Base-by-base conservation (phyloP, 768 basidiomycete species). In the Ephemerocybe angulata region DNA sequence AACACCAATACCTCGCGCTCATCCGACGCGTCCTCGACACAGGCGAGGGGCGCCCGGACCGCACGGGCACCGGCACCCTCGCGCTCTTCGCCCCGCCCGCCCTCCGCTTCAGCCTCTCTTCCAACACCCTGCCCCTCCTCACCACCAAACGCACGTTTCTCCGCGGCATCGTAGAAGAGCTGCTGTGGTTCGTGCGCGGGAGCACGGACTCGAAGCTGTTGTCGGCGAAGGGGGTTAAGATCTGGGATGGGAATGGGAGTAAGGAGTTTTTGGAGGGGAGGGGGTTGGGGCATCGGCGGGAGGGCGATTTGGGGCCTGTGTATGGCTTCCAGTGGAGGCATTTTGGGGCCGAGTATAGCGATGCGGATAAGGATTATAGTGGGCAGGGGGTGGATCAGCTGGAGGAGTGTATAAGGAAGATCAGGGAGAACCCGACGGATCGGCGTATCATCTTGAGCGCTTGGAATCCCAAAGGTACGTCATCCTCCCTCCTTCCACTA, bases 281-380 rank as follows among this genome's bases (percentile, higher is more conserved):
- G 19, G 96, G 97, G 2, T 70, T 98, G n/a, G 80, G 79, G 0
- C 87, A 95, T 66, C 76, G 93, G 28, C 75, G 89, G 5, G 89
- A 92, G 66, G 96, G 96, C 4, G 97, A 99, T 67, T 72, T 99
- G 3, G 97, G 97, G 0, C 96, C 96, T 0, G 93, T 99, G 0
- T 99, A 99, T 66, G 95, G 95, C 0, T 97, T 97, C 66, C 93
- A 95, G 63, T 98, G 94, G 94, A 78, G 94, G 53, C 92, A 95
- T 69, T 97, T 95, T 70, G 95, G 94, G 1, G 93, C 93, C 3
- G 72, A 82, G 55, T 96, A 96, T 60, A 72, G 67, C 2, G 83
- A 88, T 60, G 87, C 86, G 60, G 88, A 90, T 27, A 70, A 75
- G 21, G 84, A 88, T 62, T 97, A 97, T 65, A 71, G 77, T 0